Conservation (phyloP, 495 filamentous ascomycete species). For the Tuber calosporum region DNA sequence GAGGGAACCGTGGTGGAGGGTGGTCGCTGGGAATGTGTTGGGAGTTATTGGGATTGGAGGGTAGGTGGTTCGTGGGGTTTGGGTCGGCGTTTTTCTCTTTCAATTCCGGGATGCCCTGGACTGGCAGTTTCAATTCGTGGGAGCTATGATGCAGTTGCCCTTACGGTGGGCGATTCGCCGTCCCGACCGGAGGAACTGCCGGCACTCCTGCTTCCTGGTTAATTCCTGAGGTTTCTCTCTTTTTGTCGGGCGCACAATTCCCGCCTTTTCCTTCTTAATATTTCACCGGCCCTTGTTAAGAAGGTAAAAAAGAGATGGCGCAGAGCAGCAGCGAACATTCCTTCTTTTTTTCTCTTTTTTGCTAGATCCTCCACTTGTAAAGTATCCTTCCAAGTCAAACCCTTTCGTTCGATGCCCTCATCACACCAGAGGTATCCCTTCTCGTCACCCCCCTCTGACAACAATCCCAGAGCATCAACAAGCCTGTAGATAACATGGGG, state of each 20-base stretch:
- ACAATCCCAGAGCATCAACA: too few relatives aligned
- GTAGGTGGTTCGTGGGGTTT: neutral
- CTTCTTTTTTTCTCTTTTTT: too few relatives aligned
- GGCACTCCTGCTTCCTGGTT: neutral
- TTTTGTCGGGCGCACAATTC: neutral
- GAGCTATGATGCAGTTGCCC: neutral
- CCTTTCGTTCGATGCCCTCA: too few relatives aligned
- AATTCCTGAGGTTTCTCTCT: neutral
- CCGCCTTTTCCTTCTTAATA: neutral
- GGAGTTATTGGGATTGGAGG: neutral
- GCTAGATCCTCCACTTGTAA: too few relatives aligned
- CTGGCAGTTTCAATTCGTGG: neutral
- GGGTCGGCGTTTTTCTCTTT: neutral
- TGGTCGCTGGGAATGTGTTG: neutral
- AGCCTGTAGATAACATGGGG: too few relatives aligned
- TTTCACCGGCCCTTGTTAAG: neutral
- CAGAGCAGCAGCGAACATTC: neutral
- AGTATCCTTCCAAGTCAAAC: too few relatives aligned
- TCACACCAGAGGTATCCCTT: too few relatives aligned
- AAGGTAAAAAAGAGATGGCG: neutral
- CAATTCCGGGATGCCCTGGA: neutral
- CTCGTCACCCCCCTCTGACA: too few relatives aligned
- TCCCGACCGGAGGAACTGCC: neutral
- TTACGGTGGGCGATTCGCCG: neutral
- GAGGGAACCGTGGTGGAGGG: neutral